Evolutionary conservation across 306 rosid species (phyloP).

Genomic region (Calophaca sinica): DNA sequence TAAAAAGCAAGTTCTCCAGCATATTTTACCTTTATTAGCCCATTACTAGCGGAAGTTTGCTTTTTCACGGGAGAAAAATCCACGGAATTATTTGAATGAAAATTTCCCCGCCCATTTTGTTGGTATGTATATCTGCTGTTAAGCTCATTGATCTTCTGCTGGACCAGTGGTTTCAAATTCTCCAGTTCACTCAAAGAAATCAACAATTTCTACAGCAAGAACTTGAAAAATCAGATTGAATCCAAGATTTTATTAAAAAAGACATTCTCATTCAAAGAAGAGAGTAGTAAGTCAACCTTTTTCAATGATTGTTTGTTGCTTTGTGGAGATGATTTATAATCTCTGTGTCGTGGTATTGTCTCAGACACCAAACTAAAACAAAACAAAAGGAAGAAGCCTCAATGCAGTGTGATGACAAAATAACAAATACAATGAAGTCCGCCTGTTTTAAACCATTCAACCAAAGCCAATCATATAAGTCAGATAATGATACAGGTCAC

Average conservation of each 20-base stretch:
- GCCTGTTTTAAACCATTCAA: slow-evolving; percentile 22
- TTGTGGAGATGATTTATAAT: slow-evolving; percentile 65
- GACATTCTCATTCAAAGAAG: neutral
- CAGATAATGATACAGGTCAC: slow-evolving; percentile 15
- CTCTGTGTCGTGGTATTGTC: slow-evolving; percentile 86
- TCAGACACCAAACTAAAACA: slow-evolving; percentile 77
- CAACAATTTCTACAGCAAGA: slow-evolving; percentile 64
- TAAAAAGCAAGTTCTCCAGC: neutral
- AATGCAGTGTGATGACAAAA: slow-evolving; percentile 30
- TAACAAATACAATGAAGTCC: slow-evolving; percentile 35
- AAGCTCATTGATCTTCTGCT: slow-evolving; percentile 72
- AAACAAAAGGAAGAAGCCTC: slow-evolving; percentile 42
- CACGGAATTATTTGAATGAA: slow-evolving; percentile 57
- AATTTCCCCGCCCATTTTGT: slow-evolving; percentile 56
- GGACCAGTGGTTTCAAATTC: slow-evolving; percentile 81
- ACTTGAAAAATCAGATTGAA: slow-evolving; percentile 44
- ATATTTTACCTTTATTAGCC: slow-evolving; percentile 62
- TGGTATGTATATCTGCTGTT: slow-evolving; percentile 57
- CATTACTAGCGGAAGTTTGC: slow-evolving; percentile 48
- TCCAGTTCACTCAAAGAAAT: slow-evolving; percentile 81
- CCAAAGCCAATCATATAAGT: neutral
- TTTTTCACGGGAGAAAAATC: slow-evolving; percentile 58
- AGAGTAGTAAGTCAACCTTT: slow-evolving; percentile 60
- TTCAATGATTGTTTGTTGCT: slow-evolving; percentile 65
- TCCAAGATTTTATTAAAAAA: neutral